A percentile compares a stretch with the other conserved stretches of the same genome.
These are phyloP conservation scores for Fraxinus baroniana DNA, from an alignment of 305 asterid genomes.

Conservation along the genomic window DNA sequence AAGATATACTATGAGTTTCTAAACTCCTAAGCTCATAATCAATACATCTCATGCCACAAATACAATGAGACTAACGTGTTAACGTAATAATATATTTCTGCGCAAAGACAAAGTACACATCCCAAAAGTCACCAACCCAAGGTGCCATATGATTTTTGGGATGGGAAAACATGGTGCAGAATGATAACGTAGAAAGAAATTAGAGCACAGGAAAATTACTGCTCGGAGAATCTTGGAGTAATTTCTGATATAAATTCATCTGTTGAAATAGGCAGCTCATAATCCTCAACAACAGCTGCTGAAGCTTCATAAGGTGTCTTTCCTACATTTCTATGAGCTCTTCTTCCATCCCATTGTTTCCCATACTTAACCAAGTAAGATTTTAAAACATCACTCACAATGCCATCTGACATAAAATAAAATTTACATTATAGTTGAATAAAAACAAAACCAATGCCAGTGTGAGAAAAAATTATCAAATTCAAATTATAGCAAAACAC, in stretches of 20 bases:
- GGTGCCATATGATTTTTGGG: conserved; percentile 5
- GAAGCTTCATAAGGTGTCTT: conserved; percentile 87
- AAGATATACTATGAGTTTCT: neutral
- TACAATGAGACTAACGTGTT: neutral
- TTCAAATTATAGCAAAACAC: conserved; percentile 6
- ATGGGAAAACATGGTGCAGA: neutral
- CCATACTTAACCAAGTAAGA: conserved; percentile 66
- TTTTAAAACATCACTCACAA: conserved; percentile 61
- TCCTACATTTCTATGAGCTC: conserved; percentile 56
- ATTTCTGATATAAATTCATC: conserved; percentile 64
- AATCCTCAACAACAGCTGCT: conserved; percentile 70
- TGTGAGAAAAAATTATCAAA: neutral
- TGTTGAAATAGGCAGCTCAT: conserved; percentile 60
- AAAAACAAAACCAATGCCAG: neutral
- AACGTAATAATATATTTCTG: neutral
- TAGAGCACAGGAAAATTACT: conserved; percentile 40
- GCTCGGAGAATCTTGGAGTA: conserved; percentile 54
- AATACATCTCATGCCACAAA: neutral
- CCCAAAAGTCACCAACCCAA: neutral
- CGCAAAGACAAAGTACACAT: neutral
- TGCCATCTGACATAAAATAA: conserved; percentile 54
- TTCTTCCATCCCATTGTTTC: conserved; percentile 79
- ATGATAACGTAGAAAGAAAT: conserved; percentile 13
- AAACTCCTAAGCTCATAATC: conserved; percentile 1
- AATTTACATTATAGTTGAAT: conserved; percentile 8